phyloP scores from a whole-genome alignment of 225 moss, liverwort and hornwort species.

The Bryum argenteum region DNA sequence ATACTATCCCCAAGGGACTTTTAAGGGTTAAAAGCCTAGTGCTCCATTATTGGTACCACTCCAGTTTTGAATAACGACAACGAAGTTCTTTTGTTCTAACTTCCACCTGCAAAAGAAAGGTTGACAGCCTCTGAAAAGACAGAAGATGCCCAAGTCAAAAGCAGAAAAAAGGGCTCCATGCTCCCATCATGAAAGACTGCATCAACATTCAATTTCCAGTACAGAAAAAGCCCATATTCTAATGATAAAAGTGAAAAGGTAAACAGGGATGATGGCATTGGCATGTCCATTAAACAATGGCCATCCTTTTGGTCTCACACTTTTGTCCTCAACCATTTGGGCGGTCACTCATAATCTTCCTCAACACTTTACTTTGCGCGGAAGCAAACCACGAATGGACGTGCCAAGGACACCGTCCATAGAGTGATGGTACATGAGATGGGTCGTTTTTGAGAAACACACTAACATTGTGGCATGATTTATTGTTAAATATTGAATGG shows the following conservation, averaged over 20 bases:
- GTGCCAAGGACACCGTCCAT: background rate
- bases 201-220: background rate
- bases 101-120: background rate
- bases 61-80: too few relatives aligned
- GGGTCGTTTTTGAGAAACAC: too few relatives aligned
- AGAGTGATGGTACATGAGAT: too few relatives aligned
- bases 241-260: constrained; percentile 20
- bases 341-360: background rate
- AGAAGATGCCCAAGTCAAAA: background rate
- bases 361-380: background rate
- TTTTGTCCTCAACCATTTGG: background rate
- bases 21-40: too few relatives aligned
- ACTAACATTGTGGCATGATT: too few relatives aligned
- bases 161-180: background rate
- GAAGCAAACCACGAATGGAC: background rate
- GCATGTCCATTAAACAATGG: background rate
- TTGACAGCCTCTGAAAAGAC: background rate
- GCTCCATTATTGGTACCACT: too few relatives aligned
- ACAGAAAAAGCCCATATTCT: background rate
- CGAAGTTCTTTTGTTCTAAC: too few relatives aligned
- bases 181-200: background rate
- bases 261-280: background rate
- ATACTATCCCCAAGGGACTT: too few relatives aligned
- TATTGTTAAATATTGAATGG: too few relatives aligned
- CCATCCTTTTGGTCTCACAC: background rate